Percentiles rank a stretch among this genome's conserved stretches.
Evolutionary conservation across 2,329 filamentous ascomycete species (phyloP).

Genomic region (Exserohilum rostratum): DNA sequence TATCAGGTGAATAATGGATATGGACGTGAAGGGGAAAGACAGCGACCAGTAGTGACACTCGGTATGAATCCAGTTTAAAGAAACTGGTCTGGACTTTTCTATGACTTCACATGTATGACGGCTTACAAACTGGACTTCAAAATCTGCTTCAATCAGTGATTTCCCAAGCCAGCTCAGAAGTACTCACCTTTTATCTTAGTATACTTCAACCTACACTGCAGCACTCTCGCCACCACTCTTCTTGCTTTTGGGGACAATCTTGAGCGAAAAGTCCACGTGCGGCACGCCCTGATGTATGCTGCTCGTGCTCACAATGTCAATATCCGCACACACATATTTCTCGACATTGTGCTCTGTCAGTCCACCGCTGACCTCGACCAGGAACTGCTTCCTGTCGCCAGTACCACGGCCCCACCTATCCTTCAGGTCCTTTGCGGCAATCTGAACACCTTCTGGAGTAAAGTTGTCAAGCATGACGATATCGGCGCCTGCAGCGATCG

Average conservation of each 20-base stretch:
- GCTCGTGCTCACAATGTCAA: conserved; percentile 95
- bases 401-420: conserved; percentile 75
- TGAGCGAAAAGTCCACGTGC: conserved; percentile 94
- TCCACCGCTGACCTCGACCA: conserved; percentile 93
- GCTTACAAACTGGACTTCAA: neutral
- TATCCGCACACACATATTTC: conserved; percentile 77
- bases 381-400: conserved; percentile 63
- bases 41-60: neutral
- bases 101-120: neutral
- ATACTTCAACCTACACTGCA: conserved; percentile 3
- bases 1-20: no score
- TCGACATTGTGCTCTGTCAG: conserved; percentile 84
- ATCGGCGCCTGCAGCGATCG: conserved; percentile 87
- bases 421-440: conserved; percentile 77
- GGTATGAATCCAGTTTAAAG: neutral
- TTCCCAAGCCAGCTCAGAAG: neutral
- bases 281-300: conserved; percentile 95
- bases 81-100: neutral
- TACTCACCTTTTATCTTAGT: neutral
- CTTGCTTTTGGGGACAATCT: conserved; percentile 66
- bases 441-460: conserved; percentile 74
- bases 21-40: no score
- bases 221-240: conserved; percentile 23
- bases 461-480: conserved; percentile 99
- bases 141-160: neutral